Conservation (phyloP, 2,329 filamentous ascomycete genomes). For the Epichloe bromicola region DNA sequence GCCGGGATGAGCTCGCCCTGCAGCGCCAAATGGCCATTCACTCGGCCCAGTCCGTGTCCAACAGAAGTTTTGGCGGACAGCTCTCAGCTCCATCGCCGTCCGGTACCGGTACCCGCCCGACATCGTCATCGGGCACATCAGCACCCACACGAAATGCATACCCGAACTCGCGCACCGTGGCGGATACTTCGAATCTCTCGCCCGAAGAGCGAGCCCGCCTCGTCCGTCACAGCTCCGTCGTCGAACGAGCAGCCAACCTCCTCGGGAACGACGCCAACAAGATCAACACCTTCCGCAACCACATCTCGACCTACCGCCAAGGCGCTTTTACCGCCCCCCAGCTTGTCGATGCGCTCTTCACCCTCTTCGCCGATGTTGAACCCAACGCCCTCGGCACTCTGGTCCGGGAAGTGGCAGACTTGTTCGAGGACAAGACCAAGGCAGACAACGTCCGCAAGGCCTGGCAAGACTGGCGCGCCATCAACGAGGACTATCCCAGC, state of each 20-base stretch:
- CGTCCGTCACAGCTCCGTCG: slow-evolving; percentile 69
- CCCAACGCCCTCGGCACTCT: slow-evolving; percentile 76
- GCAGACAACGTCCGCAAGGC: slow-evolving; percentile 62
- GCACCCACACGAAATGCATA: slow-evolving; percentile 11
- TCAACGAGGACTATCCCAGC: slow-evolving; percentile 90
- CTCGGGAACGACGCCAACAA: slow-evolving; percentile 66
- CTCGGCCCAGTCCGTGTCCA: slow-evolving; percentile 67
- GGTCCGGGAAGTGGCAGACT: slow-evolving; percentile 79
- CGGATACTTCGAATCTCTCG: slow-evolving; percentile 40
- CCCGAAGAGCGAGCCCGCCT: slow-evolving; percentile 72
- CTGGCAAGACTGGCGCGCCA: slow-evolving; percentile 91
- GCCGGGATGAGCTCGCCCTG: slow-evolving; percentile 79
- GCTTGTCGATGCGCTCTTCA: slow-evolving; percentile 78
- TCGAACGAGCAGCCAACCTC: slow-evolving; percentile 72
- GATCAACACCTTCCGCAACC: slow-evolving; percentile 61
- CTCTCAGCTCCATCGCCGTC: slow-evolving; percentile 38
- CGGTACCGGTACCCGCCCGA: slow-evolving; percentile 8
- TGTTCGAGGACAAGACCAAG: slow-evolving; percentile 76
- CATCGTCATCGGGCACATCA: slow-evolving; percentile 2
- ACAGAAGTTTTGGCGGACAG: slow-evolving; percentile 73
- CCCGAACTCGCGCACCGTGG: slow-evolving; percentile 38
- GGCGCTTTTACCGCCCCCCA: slow-evolving; percentile 57
- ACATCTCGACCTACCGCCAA: slow-evolving; percentile 66
- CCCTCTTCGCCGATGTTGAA: slow-evolving; percentile 65
- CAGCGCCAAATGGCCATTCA: slow-evolving; percentile 88